Evolutionary conservation across 257 asterid species (phyloP), one percentile per base, ranked within the genome.

Genomic region (Lycium ferocissimum): DNA sequence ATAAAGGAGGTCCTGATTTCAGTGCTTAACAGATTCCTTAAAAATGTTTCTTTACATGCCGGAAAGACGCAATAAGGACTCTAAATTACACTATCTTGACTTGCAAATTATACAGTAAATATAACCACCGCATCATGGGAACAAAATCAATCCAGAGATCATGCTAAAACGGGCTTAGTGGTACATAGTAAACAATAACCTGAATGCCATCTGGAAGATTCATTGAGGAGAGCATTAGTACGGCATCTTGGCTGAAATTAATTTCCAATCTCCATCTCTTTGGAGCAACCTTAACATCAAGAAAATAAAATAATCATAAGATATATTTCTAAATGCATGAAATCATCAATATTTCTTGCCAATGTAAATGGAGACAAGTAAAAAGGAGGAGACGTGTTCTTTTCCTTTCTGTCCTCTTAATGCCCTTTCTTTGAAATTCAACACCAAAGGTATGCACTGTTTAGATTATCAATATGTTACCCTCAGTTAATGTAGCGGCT

Each of bases 251-350:
- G 89, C 92, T 92, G 85, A 91, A 94, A 89, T 96, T 95, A 86
- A 96, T 92, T 90, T 95, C 98, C 92, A 95, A 84, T 88, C 92
- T 95, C 99, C 98, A 95, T 65, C 99, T 94, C 91, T 96, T 96
- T 10, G 96, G 96, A 59, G 97, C 97, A 89, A 95, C 97, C 99
- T 96, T n/a, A 20, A 54, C n/a, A 78, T 78, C 65, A 78, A 78
- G 82, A 78, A 33, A 14, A 78, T 13, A 14, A 26, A 8, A 56
- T 33, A 51, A 53, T 33, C 26, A 78, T 78, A 13, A 78, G 51
- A 53, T 51, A 53, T 53, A 53, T 78, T 14, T 14, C 49, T 53
- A 15, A 33, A 33, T 0, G 1, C 65, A 78, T 51, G 62, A 76
- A 51, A 8, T 53, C 49, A 15, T 53, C 14, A 35, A 78, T n/a